Evolutionary conservation across 495 filamentous ascomycete genomes (phyloP).

Genomic region (Aspergillus hancockii): DNA sequence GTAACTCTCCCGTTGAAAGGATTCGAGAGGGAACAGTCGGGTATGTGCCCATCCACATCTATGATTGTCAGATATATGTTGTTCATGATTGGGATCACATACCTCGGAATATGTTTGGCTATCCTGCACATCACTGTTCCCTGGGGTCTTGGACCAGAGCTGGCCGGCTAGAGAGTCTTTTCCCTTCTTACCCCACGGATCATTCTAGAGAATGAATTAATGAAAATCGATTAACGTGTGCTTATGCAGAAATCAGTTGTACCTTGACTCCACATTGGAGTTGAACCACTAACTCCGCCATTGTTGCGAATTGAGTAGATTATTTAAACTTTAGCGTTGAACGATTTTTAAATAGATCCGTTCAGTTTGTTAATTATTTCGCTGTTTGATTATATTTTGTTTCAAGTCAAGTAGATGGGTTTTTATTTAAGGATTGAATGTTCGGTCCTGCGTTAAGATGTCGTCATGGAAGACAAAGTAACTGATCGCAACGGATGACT

Average conservation of each 20-base stretch:
- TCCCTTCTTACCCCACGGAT: conserved; percentile 51
- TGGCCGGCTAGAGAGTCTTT: conserved; percentile 42
- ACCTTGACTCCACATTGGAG: conserved; percentile 46
- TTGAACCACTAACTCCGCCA: conserved; percentile 43
- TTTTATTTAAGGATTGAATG: not conserved
- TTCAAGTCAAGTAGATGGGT: no score
- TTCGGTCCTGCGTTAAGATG: conserved; percentile 3
- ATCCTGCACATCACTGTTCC: conserved; percentile 36
- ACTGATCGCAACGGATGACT: not conserved
- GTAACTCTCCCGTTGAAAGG: conserved; percentile 59
- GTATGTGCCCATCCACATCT: conserved; percentile 85
- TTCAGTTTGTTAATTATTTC: no score
- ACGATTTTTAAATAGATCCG: not conserved
- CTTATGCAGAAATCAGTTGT: not conserved
- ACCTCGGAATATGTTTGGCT: conserved; percentile 51
- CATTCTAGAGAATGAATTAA: conserved; percentile 34
- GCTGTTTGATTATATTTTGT: no score
- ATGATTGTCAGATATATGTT: not conserved
- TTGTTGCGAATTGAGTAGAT: conserved; percentile 9
- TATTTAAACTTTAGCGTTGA: not conserved
- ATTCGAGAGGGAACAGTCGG: conserved; percentile 67
- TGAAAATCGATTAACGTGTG: not conserved
- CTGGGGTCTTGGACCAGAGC: conserved; percentile 47
- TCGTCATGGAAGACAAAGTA: conserved; percentile 7
- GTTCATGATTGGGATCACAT: not conserved